Conservation (phyloP, 1,284 basidiomycete species). For the Hortiboletus rubellus region DNA sequence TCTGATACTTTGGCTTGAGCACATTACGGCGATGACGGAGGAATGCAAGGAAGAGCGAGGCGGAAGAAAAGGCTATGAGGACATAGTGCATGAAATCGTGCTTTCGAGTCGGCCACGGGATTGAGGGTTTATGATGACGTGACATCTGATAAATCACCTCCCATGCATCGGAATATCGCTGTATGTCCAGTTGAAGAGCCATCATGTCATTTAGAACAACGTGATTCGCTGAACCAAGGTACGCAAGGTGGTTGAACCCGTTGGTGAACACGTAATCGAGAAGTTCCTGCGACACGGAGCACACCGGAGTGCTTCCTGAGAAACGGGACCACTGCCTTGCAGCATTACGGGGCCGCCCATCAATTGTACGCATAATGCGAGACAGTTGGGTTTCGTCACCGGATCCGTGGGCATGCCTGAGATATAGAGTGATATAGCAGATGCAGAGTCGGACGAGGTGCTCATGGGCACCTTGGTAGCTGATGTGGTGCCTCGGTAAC, state of each 20-base stretch:
- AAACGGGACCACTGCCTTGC: background rate
- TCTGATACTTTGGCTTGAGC: background rate
- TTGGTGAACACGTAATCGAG: constrained; percentile 3
- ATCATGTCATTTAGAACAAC: constrained; percentile 4
- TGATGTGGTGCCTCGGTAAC: constrained; percentile 1
- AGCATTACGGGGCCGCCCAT: background rate
- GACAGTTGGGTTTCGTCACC: background rate
- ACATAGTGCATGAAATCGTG: constrained; percentile 9
- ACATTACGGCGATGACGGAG: background rate
- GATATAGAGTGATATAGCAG: constrained; percentile 1
- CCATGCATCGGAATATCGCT: background rate
- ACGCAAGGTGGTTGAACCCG: constrained; percentile 8
- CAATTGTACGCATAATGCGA: background rate
- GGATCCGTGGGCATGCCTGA: constrained; percentile 1
- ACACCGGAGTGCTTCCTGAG: background rate
- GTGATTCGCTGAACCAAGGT: background rate
- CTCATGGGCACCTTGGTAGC: constrained; percentile 1
- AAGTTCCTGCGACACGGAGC: background rate
- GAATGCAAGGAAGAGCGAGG: constrained; percentile 4
- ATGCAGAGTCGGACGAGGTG: constrained; percentile 3
- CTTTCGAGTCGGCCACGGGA: background rate
- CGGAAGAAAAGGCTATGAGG: constrained; percentile 3
- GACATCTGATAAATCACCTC: background rate
- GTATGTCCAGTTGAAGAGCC: background rate
- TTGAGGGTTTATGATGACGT: too few species aligned